Base-by-base conservation (phyloP, 306 rosid genomes). In the Inga leiocalycina region DNA sequence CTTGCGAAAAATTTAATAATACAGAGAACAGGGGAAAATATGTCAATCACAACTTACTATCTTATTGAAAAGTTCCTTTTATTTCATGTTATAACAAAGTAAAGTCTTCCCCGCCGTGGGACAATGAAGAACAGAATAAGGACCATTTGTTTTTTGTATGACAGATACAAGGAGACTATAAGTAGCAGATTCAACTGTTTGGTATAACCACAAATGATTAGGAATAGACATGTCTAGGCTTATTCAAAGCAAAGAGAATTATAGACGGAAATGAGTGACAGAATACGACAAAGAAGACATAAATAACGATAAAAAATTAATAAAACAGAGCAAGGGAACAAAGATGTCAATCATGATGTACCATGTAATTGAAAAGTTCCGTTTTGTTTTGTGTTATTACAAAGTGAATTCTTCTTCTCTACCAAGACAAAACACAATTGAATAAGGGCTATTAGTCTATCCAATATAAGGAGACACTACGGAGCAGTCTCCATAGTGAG, bases 281-380 rank as follows among this genome's bases (percentile, higher is more conserved):
- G 66, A 79, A 83, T 74, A 81, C 48, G 81, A 80, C 67, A 85
- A 46, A 64, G 7, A 73, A 41, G 34, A 54, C 46, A 68, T 30
- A 61, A 69, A 19, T 61, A 59, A 49, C 19, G 49, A 39, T 39
- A 71, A 35, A 64, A 12, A 54, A 44, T 19, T 8, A 6, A 45
- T 5, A 57, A 57, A 52, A 79, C 43, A 54, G 4, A 77, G 51
- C 57, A 34, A 37, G 51, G 69, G 32, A 67, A 39, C 24, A 62
- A 76, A 35, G 54, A 62, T 78, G 49, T 46, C 46, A 44, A 41
- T 84, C 54, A 59, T n/a, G 45, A 45, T 14, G 30, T 68, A 45
- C 20, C 6, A 35, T 10, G 20, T 64, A 59, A 44, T 77, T 69
- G 67, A 35, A 48, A 39, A 56, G 72, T 17, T 77, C 62, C 51